Base-by-base conservation (phyloP, 768 basidiomycete genomes). In the Kwoniella europaea region DNA sequence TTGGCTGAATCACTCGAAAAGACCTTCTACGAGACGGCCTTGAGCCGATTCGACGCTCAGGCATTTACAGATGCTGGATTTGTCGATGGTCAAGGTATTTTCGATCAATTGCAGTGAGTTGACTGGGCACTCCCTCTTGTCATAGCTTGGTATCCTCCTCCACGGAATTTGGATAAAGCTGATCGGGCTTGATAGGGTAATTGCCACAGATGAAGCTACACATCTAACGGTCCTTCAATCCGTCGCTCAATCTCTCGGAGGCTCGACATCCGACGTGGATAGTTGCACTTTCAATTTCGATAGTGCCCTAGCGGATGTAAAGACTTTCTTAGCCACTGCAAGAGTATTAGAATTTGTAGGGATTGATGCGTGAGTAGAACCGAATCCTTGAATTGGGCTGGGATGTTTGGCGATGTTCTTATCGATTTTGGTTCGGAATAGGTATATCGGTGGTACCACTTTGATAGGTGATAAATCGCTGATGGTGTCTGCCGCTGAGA, bases 321-420 rank as follows among this genome's bases (percentile, higher is more conserved):
- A 42, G 22, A 72, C 69, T 3, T 67, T 74, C 54, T 35, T 78
- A 22, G 67, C 65, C 2, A 78, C 76, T 15, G 76, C 74, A 6
- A 67, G 74, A 35, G 41, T 70, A 22, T 57, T 78, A 15, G 76
- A 78, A 53, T 63, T 71, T 41, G 74, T 78, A 42, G 76, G 76
- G 13, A 66, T 78, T 42, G 65, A 62, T 20, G 76, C 76, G 44
- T 77, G 67, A 66, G n/a, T n/a, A n/a, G n/a, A n/a, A n/a, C n/a
- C n/a, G n/a, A n/a, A n/a, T n/a, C n/a, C n/a, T n/a, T n/a, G n/a
- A n/a, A n/a, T n/a, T n/a, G n/a, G n/a, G n/a, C n/a, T n/a, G n/a
- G n/a, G n/a, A n/a, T n/a, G n/a, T n/a, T n/a, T n/a, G n/a, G n/a
- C n/a, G n/a, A n/a, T n/a, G 3, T 35, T 20, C 12, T 63, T 22